Evolutionary conservation across 768 basidiomycete species (phyloP).

Genomic region (Tulasnella sp.): DNA sequence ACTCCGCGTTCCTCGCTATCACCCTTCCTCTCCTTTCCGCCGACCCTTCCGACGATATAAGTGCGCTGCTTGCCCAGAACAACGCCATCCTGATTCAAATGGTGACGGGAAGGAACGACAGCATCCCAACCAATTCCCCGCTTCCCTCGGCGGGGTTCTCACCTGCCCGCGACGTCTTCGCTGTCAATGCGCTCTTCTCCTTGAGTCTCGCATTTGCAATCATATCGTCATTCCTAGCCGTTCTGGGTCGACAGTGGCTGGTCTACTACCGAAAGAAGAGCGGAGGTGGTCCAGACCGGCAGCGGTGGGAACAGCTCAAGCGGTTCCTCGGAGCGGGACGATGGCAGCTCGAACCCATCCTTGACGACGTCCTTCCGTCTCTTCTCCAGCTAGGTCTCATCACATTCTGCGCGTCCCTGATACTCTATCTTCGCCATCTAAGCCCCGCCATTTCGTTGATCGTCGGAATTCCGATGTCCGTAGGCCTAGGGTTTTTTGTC

Average conservation of each 20-base stretch:
- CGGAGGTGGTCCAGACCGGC: neutral
- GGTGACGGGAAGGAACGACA: neutral
- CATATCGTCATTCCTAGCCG: neutral
- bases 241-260: neutral
- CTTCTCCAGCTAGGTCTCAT: neutral
- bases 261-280: neutral
- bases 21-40: neutral
- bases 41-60: neutral
- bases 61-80: neutral
- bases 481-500: neutral
- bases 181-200: neutral
- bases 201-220: neutral
- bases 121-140: neutral
- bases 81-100: neutral
- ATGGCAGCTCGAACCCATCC: neutral
- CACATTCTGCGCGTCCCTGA: neutral
- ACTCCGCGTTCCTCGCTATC: neutral
- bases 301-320: conserved; percentile 2
- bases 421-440: neutral
- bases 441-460: neutral
- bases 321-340: neutral
- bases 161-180: neutral
- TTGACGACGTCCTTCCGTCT: neutral
- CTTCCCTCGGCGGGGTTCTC: neutral
- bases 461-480: neutral